A percentile compares a stretch with the other conserved stretches of the same genome.
These are phyloP conservation scores for Vigna mungo DNA, from an alignment of 306 rosid species.

Conservation along the genomic window DNA sequence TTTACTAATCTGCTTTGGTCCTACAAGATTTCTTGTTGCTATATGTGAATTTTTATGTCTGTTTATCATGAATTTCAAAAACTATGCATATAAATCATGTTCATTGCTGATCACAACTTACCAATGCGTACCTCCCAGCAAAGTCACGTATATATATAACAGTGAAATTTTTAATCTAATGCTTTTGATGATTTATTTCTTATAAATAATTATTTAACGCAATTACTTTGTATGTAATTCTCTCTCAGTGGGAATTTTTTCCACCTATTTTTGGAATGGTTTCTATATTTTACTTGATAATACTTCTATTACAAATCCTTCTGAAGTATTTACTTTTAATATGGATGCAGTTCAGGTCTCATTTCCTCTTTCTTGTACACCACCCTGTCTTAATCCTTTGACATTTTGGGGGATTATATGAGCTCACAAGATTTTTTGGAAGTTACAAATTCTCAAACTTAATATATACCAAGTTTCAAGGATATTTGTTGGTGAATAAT, in stretches of 20 bases:
- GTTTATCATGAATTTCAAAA: slow-evolving; percentile 2
- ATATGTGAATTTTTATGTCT: not conserved
- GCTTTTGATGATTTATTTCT: slow-evolving; percentile 16
- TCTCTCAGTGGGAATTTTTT: not conserved
- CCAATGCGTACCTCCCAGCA: not conserved
- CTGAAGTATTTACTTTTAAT: not conserved
- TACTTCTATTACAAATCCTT: slow-evolving; percentile 8
- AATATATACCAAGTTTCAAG: not conserved
- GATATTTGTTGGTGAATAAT: not conserved
- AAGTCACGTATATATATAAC: not conserved
- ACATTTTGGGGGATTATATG: not conserved
- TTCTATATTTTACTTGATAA: not conserved
- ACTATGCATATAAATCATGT: slow-evolving; percentile 1
- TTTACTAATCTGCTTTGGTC: not conserved
- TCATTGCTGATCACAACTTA: slow-evolving; percentile 1
- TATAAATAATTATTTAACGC: not conserved
- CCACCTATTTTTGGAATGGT: not conserved
- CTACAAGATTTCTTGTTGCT: not conserved
- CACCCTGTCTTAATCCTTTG: slow-evolving; percentile 6
- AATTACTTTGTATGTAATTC: not conserved
- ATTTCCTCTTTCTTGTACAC: slow-evolving; percentile 2
- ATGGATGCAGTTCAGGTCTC: slow-evolving; percentile 13
- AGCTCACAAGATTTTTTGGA: slow-evolving; percentile 1
- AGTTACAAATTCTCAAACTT: not conserved
- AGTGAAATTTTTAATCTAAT: not conserved